Base-by-base conservation (phyloP, 1,284 basidiomycete species). In the Pyrrhoderma lamaoense region DNA sequence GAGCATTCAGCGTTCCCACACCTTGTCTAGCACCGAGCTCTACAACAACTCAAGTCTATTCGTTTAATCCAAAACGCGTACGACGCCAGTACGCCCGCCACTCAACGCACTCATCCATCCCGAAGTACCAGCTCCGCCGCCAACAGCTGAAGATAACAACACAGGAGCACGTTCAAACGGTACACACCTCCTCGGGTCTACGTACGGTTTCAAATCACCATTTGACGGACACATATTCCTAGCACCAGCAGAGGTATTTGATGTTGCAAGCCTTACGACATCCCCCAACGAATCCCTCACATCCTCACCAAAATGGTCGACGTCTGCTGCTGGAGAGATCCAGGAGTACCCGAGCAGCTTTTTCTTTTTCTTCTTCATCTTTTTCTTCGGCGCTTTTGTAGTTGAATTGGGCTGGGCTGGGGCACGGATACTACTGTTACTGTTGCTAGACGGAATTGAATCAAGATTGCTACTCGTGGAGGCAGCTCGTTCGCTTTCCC, bases 261-360 rank as follows among this genome's bases (percentile, higher is more conserved):
- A 36, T 2, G 25, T 13, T 34, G 53, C 60, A n/a, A 62, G 47
- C 19, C 47, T 50, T n/a, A 49, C 58, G 22, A 62, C 56, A 5
- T 52, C 61, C 14, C 27, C 53, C 18, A 65, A 54, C 23, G 60
- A 58, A 35, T 63, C 60, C 1, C 62, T 50, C 7, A 65, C 55
- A 52, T 65, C 64, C 42, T 63, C 62, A 3, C 64, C 64, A 22
- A 58, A 60, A 27, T 57, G 44, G 52, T 65, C 63, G 21, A 64
- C 56, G 23, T 62, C 64, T 2, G 59, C 59, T 0, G 58, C 58
- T 13, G 64, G 60, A 7, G 56, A 58, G 1, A 65, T 54, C 61
- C 61, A 63, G 35, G 58, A 57, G 49, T 65, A 65, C 7, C 61
- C 62, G 13, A 63, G 40, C 23, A 53, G 53, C 46, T 59, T 61